Conservation (phyloP, 495 filamentous ascomycete genomes). For the Staphylotrichum longicolle region DNA sequence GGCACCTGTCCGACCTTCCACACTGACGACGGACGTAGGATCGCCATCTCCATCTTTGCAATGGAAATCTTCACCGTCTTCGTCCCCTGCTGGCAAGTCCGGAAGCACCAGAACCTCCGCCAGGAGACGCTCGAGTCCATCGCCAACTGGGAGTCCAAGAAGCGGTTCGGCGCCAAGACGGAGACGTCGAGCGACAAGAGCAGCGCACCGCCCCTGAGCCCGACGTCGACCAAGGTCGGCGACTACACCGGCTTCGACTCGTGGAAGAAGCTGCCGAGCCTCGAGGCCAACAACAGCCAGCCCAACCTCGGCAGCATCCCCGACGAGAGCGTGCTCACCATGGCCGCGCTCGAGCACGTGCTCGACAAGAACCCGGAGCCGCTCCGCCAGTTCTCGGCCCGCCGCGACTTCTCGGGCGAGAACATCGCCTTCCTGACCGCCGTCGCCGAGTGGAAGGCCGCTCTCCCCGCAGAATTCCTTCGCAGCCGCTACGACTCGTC, state of each 20-base stretch:
- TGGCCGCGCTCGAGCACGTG: conserved; percentile 59
- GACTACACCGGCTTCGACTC: conserved; percentile 22
- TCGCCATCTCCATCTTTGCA: conserved; percentile 38
- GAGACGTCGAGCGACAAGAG: conserved; percentile 15
- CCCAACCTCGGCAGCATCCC: conserved; percentile 36
- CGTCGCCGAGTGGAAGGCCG: conserved; percentile 54
- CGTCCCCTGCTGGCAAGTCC: conserved; percentile 43
- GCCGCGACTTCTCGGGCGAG: conserved; percentile 63
- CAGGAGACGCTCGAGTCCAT: conserved; percentile 34
- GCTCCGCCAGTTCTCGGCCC: conserved; percentile 59
- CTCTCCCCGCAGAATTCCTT: conserved; percentile 25
- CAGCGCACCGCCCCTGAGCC: conserved; percentile 18
- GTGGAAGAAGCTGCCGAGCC: conserved; percentile 30
- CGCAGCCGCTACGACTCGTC: conserved; percentile 22
- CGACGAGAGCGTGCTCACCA: conserved; percentile 49
- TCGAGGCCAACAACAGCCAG: conserved; percentile 29
- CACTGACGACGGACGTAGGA: conserved; percentile 23
- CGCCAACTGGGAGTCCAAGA: conserved; percentile 35
- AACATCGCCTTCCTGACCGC: conserved; percentile 65
- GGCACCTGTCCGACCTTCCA: not conserved
- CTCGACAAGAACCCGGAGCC: conserved; percentile 54
- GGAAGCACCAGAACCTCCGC: conserved; percentile 27
- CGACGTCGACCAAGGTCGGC: conserved; percentile 29
- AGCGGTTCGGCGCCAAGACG: conserved; percentile 28
- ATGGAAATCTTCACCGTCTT: conserved; percentile 53